These are phyloP conservation scores for Zopfochytrium polystomum DNA, from an alignment of 371 early-diverging fungal genomes.

Conservation along the genomic window DNA sequence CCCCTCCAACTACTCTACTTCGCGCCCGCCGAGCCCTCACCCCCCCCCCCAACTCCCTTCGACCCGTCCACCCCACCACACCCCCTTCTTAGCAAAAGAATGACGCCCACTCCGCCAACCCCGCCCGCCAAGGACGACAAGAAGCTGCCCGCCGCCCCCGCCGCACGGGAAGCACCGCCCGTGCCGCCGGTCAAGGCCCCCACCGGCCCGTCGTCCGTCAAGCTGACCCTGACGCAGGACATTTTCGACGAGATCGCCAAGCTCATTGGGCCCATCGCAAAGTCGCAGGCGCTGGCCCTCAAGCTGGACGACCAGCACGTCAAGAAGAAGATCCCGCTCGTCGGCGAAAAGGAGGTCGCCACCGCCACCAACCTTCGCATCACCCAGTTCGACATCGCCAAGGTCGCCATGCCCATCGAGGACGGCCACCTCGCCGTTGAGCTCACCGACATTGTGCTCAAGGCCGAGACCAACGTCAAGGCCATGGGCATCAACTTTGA, in stretches of 20 bases:
- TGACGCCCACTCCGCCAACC: too few species aligned
- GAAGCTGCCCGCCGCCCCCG: too few species aligned
- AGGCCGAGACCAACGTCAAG: conserved; percentile 3
- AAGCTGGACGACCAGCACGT: conserved; percentile 14
- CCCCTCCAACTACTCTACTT: too few species aligned
- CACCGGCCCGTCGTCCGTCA: conserved; percentile 6
- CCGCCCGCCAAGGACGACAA: too few species aligned
- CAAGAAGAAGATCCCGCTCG: conserved; percentile 7
- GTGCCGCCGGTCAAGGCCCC: too few species aligned
- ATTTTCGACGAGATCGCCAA: conserved; percentile 11
- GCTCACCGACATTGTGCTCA: not conserved
- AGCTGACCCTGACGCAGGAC: conserved; percentile 8
- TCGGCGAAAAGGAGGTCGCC: conserved; percentile 11
- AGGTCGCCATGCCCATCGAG: not conserved
- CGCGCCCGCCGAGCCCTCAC: too few species aligned
- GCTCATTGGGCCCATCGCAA: conserved; percentile 12
- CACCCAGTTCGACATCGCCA: conserved; percentile 1
- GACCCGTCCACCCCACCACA: too few species aligned
- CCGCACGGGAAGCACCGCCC: too few species aligned
- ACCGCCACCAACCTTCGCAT: conserved; percentile 8
- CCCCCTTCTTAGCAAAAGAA: too few species aligned
- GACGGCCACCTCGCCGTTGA: conserved; percentile 2
- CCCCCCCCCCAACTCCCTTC: too few species aligned
- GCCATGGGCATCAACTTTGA: conserved; percentile 9
- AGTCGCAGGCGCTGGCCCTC: conserved; percentile 1